Evolutionary conservation across 2,329 filamentous ascomycete species (phyloP).

Genomic region (Alternaria sp.): DNA sequence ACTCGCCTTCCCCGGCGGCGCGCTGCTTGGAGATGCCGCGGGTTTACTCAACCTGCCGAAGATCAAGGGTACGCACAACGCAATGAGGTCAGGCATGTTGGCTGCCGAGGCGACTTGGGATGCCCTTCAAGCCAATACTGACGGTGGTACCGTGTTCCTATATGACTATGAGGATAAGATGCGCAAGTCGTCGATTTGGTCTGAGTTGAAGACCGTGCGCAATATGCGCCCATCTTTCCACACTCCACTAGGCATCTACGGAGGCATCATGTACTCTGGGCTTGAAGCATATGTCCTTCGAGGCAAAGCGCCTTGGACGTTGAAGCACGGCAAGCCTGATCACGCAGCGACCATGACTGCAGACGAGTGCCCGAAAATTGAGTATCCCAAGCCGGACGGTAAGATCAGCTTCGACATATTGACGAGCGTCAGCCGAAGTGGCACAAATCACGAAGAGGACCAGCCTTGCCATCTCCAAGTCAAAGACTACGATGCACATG

Average conservation of each 20-base stretch:
- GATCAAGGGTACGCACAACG: slow-evolving; percentile 97
- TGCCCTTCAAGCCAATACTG: slow-evolving; percentile 67
- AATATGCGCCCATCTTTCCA: slow-evolving; percentile 98
- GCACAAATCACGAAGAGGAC: slow-evolving; percentile 98
- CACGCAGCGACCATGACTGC: slow-evolving; percentile 80
- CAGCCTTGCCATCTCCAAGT: slow-evolving; percentile 97
- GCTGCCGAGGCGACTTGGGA: slow-evolving; percentile 89
- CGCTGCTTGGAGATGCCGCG: slow-evolving; percentile 93
- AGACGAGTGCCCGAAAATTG: slow-evolving; percentile 83
- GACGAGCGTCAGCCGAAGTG: slow-evolving; percentile 92
- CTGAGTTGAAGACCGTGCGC: slow-evolving; percentile 90
- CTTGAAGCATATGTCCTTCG: slow-evolving; percentile 88
- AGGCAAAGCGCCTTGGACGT: slow-evolving; percentile 88
- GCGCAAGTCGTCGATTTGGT: slow-evolving; percentile 88
- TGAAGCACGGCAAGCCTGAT: slow-evolving; percentile 83
- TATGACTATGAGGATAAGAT: slow-evolving; percentile 93
- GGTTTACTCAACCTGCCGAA: slow-evolving; percentile 98
- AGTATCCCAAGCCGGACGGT: slow-evolving; percentile 95
- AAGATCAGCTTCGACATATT: slow-evolving; percentile 95
- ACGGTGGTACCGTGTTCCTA: slow-evolving; percentile 80
- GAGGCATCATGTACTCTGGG: slow-evolving; percentile 90
- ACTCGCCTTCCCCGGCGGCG: slow-evolving; percentile 93
- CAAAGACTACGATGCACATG: slow-evolving; percentile 92
- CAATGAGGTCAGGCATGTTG: slow-evolving; percentile 97
- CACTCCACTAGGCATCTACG: slow-evolving; percentile 83